Evolutionary conservation across 768 basidiomycete species (phyloP).

Genomic region (Phaeotremella skinneri): DNA sequence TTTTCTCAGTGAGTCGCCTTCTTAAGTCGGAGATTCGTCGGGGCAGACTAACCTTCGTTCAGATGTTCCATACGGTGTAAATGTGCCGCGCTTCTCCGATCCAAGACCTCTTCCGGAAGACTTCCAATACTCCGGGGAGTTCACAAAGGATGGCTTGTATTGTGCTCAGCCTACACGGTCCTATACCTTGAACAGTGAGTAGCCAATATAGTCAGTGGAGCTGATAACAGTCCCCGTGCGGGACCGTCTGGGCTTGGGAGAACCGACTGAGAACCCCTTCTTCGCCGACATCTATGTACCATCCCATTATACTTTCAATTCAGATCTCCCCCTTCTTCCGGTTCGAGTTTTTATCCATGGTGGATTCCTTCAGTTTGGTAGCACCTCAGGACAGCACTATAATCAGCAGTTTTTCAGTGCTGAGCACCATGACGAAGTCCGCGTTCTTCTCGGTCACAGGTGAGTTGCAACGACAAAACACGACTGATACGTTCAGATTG

Average conservation of each 20-base stretch:
- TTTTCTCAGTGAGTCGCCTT: conserved; percentile 32
- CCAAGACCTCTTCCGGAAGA: conserved; percentile 60
- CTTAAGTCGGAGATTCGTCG: background rate
- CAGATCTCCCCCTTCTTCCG: conserved; percentile 54
- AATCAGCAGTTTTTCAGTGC: conserved; percentile 69
- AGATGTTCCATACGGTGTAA: conserved; percentile 74
- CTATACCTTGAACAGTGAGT: conserved; percentile 5
- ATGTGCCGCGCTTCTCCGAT: conserved; percentile 65
- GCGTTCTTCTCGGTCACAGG: conserved; percentile 72
- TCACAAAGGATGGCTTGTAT: conserved; percentile 63
- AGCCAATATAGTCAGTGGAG: background rate
- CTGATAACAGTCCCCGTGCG: conserved; percentile 60
- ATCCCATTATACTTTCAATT: conserved; percentile 46
- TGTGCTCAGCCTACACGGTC: conserved; percentile 42
- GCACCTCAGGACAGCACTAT: conserved; percentile 62
- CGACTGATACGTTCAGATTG: conserved; percentile 52
- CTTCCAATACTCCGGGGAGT: conserved; percentile 60
- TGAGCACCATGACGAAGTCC: conserved; percentile 62
- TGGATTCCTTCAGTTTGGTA: conserved; percentile 76
- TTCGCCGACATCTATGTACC: conserved; percentile 59
- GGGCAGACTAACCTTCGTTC: background rate
- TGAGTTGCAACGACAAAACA: background rate
- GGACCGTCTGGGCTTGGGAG: conserved; percentile 66
- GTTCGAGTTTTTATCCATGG: conserved; percentile 77
- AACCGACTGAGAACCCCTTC: conserved; percentile 71